Base-by-base conservation (phyloP, 805 yeast species). In the Saccharomyces kudriavzevii region DNA sequence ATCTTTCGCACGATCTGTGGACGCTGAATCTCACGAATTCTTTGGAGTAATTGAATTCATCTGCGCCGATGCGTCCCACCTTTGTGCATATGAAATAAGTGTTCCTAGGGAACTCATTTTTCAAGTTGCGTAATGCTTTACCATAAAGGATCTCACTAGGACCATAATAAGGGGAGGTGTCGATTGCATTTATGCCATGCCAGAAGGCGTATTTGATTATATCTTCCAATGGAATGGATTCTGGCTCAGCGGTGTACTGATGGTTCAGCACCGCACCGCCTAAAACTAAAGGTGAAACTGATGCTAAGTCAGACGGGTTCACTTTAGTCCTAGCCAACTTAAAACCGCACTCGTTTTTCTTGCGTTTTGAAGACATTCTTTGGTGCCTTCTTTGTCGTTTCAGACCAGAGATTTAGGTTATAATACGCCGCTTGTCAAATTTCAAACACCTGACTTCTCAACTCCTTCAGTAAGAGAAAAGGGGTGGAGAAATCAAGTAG, bases 121-220 rank as follows among this genome's bases (percentile, higher is more conserved):
- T 64, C 10, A 67, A 57, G 1, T 63, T 52, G 25, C 69, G 66
- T 58, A 91, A 70, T 0, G 90, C 92, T 14, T 75, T 56, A 1
- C 98, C 97, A 5, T 88, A 65, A 13, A 91, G 58, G 20, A 70
- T 75, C 64, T 91, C 98, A 4, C 96, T 87, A 0, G 89, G 89
- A 0, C 97, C 97, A 66, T 91, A 91, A 70, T 88, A 90, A 3
- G 97, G 97, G 0, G 97, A 87, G 0, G 97, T 89, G 65, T 91
- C 97, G 40, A 91, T 74, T 1, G 96, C 94, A 48, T 76, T 78
- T 55, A 89, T 73, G 0, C 97, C 97, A 26, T 74, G 64, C 22
- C 73, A 70, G 61, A 91, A 84, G 0, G 91, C 94, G 13, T 67
- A 61, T 49, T 72, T 65, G 22, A 91, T 59, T 49, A 91, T 78